These are phyloP conservation scores for Didymellaceae sp. DNA, from an alignment of 2,329 filamentous ascomycete species.

Conservation along the genomic window DNA sequence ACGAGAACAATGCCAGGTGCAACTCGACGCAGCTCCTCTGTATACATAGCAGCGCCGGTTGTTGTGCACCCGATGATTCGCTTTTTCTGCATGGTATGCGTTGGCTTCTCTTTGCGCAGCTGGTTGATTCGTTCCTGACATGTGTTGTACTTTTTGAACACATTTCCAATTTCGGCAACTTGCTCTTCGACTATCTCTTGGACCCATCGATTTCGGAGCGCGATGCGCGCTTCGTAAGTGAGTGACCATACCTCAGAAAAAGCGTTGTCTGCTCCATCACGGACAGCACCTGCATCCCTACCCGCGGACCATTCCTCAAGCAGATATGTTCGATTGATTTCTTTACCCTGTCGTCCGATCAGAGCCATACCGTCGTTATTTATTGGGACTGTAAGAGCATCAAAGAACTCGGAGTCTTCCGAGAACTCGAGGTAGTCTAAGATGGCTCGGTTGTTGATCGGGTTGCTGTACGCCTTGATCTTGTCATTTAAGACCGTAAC, in stretches of 20 bases:
- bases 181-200: constrained; percentile 57
- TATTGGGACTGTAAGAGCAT: constrained; percentile 62
- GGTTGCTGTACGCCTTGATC: constrained; percentile 17
- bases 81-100: constrained; percentile 56
- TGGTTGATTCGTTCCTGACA: constrained; percentile 50
- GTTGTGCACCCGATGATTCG: constrained; percentile 74
- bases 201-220: constrained; percentile 40
- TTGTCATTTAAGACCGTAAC: constrained; percentile 26
- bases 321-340: constrained; percentile 58
- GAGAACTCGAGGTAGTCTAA: constrained; percentile 62
- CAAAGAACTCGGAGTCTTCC: constrained; percentile 59
- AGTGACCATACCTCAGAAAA: constrained; percentile 61
- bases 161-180: constrained; percentile 49
- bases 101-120: constrained; percentile 35
- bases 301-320: constrained; percentile 61
- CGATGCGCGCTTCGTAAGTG: constrained; percentile 43
- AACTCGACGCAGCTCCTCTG: constrained; percentile 60
- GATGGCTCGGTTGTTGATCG: constrained; percentile 30
- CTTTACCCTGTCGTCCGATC: constrained; percentile 57
- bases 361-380: constrained; percentile 54
- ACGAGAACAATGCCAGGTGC: constrained; percentile 68
- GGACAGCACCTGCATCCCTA: constrained; percentile 54
- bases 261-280: constrained; percentile 30
- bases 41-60: constrained; percentile 70
- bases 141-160: constrained; percentile 53